Evolutionary conservation across 1,284 basidiomycete species (phyloP).

Genomic region (Blastosporella zonata): DNA sequence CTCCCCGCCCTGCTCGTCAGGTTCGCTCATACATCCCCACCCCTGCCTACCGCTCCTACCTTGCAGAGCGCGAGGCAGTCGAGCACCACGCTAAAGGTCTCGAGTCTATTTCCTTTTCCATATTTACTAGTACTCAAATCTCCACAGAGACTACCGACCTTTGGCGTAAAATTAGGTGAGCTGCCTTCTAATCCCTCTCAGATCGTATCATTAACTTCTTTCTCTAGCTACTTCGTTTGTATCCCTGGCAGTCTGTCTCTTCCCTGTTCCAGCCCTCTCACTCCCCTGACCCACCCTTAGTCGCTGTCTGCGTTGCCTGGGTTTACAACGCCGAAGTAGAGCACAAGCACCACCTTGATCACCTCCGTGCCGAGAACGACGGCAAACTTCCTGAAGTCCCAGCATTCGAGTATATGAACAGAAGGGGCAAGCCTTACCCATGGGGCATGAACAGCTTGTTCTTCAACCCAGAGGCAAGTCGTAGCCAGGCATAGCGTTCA

Average conservation of each 20-base stretch:
- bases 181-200: neutral
- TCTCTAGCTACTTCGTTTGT: slow-evolving; percentile 68
- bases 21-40: slow-evolving; percentile 24
- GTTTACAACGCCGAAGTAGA: slow-evolving; percentile 75
- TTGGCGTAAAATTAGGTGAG: slow-evolving; percentile 84
- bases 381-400: slow-evolving; percentile 73
- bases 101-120: slow-evolving; percentile 7
- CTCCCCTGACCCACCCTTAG: slow-evolving; percentile 34
- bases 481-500: neutral
- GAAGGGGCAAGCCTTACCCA: slow-evolving; percentile 72
- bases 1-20: slow-evolving; percentile 41
- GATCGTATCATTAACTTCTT: neutral
- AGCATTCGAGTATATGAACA: slow-evolving; percentile 75
- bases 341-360: slow-evolving; percentile 69
- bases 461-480: slow-evolving; percentile 69
- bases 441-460: slow-evolving; percentile 82
- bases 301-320: slow-evolving; percentile 63
- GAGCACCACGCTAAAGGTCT: slow-evolving; percentile 68
- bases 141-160: slow-evolving; percentile 66
- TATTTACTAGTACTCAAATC: slow-evolving; percentile 8
- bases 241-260: slow-evolving; percentile 62
- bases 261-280: slow-evolving; percentile 1
- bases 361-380: slow-evolving; percentile 71
- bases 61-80: slow-evolving; percentile 55
- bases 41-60: slow-evolving; percentile 40